Base-by-base conservation (phyloP, 257 asterid genomes). In the Solanum pimpinellifolium region DNA sequence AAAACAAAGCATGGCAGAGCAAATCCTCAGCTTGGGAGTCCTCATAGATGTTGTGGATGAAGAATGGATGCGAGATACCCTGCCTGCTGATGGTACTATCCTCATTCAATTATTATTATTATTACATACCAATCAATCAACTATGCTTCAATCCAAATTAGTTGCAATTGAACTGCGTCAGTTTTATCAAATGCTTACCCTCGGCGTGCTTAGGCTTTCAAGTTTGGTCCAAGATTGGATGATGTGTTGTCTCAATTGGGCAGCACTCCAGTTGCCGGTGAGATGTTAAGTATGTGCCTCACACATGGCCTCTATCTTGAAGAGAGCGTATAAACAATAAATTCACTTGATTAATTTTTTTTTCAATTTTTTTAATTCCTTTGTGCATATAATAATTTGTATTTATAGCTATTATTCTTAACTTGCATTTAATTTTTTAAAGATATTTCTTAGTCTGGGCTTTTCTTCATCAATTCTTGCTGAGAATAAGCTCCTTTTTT, bases 31-130 rank as follows among this genome's bases (percentile, higher is more conserved):
- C 92, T 73, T 93, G 93, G 97, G 94, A 41, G 78, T 91, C 46
- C 94, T 95, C 25, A 89, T 94, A 42, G 98, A 94, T 78, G 89
- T 95, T 27, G 98, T 94, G 74, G 98, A 95, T 87, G 98, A 94
- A 86, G 98, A 95, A 87, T 95, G 98, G 98, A 93, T 93, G 97
- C 92, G 92, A 89, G 98, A 94, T 82, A 94, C 94, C 56, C 93
- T 94, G 87, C 98, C 98, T 10, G 92, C 90, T 80, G 98, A 95
- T 85, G 97, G 98, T 95, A 90, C 42, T 78, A 60, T 81, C 31
- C 27, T 80, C 68, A 9, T 59, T 78, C 62, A 49, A 20, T 29
- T 80, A 78, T 13, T 77, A 25, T 52, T 16, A 52, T 25, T 44
- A 44, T 56, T 56, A 56, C 47, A 27, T 46, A 46, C 15, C 44